Conservation (phyloP, 2,329 filamentous ascomycete genomes). For the Aspergillus brasiliensis region DNA sequence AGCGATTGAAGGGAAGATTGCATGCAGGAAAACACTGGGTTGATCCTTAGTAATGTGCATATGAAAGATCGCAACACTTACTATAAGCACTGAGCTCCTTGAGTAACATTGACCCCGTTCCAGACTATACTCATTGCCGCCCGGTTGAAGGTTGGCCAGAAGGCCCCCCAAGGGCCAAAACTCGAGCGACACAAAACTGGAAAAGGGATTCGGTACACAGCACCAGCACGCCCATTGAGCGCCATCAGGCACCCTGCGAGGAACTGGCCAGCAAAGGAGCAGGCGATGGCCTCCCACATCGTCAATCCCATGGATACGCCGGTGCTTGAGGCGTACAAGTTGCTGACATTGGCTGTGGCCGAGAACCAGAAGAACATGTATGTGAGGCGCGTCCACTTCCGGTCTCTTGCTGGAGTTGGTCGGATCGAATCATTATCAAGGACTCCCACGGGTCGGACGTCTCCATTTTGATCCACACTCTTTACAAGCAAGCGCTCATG, state of each 20-base stretch:
- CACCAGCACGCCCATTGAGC: constrained; percentile 47
- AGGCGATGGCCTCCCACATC: constrained; percentile 53
- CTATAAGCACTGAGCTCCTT: constrained; percentile 43
- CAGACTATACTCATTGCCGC: constrained; percentile 51
- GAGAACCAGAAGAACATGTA: constrained; percentile 51
- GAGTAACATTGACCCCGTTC: constrained; percentile 47
- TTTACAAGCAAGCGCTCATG: constrained; percentile 22
- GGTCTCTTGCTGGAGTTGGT: constrained; percentile 42
- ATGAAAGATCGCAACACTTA: background rate
- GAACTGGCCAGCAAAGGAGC: constrained; percentile 45
- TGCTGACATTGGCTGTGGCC: constrained; percentile 39
- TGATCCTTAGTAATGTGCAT: background rate
- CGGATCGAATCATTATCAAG: constrained; percentile 48
- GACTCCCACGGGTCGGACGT: constrained; percentile 13
- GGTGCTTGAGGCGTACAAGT: constrained; percentile 44
- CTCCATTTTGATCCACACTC: constrained; percentile 20
- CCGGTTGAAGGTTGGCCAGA: constrained; percentile 44
- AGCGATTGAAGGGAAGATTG: constrained; percentile 46
- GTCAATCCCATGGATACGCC: constrained; percentile 48
- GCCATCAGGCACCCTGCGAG: constrained; percentile 39
- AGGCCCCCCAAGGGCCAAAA: constrained; percentile 50
- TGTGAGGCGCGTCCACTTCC: constrained; percentile 46
- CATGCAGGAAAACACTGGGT: constrained; percentile 42
- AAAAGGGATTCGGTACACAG: constrained; percentile 49
- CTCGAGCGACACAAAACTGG: constrained; percentile 47